A percentile compares a stretch with the other conserved stretches of the same genome.
Evolutionary conservation across 1,284 basidiomycete species (phyloP).

Genomic region (Naganishia sp.): DNA sequence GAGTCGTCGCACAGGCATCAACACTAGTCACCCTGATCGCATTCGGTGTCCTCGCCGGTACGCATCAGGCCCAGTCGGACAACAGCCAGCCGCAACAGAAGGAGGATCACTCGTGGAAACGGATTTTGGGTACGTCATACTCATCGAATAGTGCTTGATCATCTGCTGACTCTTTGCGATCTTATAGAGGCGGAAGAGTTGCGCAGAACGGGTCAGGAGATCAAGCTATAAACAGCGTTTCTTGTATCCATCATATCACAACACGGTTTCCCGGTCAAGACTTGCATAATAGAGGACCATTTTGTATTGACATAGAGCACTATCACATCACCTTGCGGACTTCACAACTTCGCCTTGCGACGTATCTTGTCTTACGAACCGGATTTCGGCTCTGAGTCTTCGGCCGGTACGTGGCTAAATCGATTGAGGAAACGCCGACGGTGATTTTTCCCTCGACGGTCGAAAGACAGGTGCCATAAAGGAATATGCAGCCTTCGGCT

Average conservation of each 20-base stretch:
- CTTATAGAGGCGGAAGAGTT: conserved; percentile 16
- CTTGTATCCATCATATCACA: not conserved
- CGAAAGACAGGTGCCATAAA: no score
- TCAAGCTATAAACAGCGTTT: conserved; percentile 18
- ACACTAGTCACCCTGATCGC: conserved; percentile 75
- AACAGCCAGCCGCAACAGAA: conserved; percentile 34
- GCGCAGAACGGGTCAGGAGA: conserved; percentile 12
- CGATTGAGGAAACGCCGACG: no score
- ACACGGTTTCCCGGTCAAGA: not conserved
- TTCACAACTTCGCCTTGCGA: no score
- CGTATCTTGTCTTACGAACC: no score
- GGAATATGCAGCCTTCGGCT: no score
- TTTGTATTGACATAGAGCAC: conserved; percentile 19
- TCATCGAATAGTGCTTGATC: no score
- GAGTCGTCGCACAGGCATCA: conserved; percentile 72
- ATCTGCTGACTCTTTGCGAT: not conserved
- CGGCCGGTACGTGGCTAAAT: no score
- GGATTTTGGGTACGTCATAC: conserved; percentile 43
- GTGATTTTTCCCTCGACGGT: no score
- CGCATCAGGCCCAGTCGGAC: conserved; percentile 31
- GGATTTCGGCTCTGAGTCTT: no score
- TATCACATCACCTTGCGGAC: no score
- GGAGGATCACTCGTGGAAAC: conserved; percentile 46
- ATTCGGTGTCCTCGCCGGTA: conserved; percentile 62
- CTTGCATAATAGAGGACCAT: conserved; percentile 3